phyloP scores from a whole-genome alignment of 2,329 filamentous ascomycete genomes.

The Aspergillus sp. region DNA sequence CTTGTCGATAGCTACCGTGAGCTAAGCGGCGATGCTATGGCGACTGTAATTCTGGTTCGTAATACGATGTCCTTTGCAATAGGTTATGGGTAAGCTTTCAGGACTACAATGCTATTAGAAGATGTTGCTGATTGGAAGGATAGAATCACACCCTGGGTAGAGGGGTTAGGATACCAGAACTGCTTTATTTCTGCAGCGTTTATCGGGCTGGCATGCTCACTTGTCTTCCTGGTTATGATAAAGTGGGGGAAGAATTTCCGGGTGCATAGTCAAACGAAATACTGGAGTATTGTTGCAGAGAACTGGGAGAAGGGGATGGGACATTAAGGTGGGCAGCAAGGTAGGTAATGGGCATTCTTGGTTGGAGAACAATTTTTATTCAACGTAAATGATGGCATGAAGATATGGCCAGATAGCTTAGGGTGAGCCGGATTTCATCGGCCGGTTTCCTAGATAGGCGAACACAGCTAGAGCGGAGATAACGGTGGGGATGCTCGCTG shows the following conservation, averaged over 20 bases:
- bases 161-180: slow-evolving; percentile 45
- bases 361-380: background rate
- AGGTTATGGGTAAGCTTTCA: slow-evolving; percentile 37
- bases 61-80: slow-evolving; percentile 52
- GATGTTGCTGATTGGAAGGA: background rate
- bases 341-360: background rate
- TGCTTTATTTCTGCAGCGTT: slow-evolving; percentile 46
- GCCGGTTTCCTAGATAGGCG: background rate
- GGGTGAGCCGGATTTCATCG: background rate
- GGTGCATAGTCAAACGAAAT: slow-evolving; percentile 33
- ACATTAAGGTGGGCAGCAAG: slow-evolving; percentile 19
- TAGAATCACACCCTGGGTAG: slow-evolving; percentile 50
- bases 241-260: slow-evolving; percentile 40
- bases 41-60: slow-evolving; percentile 47
- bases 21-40: slow-evolving; percentile 41
- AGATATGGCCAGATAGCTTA: too few species aligned
- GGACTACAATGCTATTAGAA: background rate
- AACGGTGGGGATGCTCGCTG: background rate
- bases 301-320: slow-evolving; percentile 36
- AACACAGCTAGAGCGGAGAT: background rate
- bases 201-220: slow-evolving; percentile 37
- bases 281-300: slow-evolving; percentile 38
- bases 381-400: background rate
- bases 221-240: slow-evolving; percentile 41
- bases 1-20: slow-evolving; percentile 44